Conservation (phyloP, 495 filamentous ascomycete species). For the Neurospora sp. region DNA sequence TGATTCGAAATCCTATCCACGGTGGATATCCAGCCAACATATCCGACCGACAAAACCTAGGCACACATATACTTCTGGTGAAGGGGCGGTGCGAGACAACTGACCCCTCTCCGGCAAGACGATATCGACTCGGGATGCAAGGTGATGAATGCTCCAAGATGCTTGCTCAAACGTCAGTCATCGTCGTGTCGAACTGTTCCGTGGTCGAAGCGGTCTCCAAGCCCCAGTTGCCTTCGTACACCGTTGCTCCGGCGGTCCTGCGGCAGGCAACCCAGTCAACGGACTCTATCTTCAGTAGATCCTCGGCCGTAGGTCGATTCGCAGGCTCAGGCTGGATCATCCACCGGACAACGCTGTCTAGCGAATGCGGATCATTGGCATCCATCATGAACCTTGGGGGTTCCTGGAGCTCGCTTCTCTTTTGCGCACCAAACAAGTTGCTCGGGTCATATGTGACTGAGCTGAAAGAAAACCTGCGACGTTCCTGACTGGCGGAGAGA, state of each 20-base stretch:
- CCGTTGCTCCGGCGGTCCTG: slow-evolving; percentile 72
- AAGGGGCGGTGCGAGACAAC: slow-evolving; percentile 10
- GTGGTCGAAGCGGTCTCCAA: slow-evolving; percentile 34
- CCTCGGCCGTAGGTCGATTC: slow-evolving; percentile 62
- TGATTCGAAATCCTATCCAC: slow-evolving; percentile 21
- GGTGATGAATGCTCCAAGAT: slow-evolving; percentile 11
- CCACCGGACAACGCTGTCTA: slow-evolving; percentile 76
- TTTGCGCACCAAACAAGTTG: slow-evolving; percentile 39
- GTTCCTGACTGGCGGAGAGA: not conserved
- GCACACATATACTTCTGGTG: slow-evolving; percentile 21
- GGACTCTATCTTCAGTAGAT: slow-evolving; percentile 58
- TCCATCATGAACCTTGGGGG: slow-evolving; percentile 85
- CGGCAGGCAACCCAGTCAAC: slow-evolving; percentile 66
- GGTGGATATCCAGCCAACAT: slow-evolving; percentile 23
- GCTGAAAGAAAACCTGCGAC: not conserved
- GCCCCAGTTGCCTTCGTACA: slow-evolving; percentile 94
- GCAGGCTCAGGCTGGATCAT: slow-evolving; percentile 73
- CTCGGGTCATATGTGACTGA: slow-evolving; percentile 18
- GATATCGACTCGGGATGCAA: slow-evolving; percentile 18
- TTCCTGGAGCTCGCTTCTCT: slow-evolving; percentile 56
- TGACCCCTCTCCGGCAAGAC: slow-evolving; percentile 26
- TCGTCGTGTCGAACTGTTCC: slow-evolving; percentile 32
- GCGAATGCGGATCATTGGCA: slow-evolving; percentile 51
- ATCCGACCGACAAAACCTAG: slow-evolving; percentile 19
- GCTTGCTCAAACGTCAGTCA: slow-evolving; percentile 35